Percentiles rank a stretch among this genome's conserved stretches.
Conservation (phyloP, 1,284 basidiomycete genomes). For the Irpex sp. region DNA sequence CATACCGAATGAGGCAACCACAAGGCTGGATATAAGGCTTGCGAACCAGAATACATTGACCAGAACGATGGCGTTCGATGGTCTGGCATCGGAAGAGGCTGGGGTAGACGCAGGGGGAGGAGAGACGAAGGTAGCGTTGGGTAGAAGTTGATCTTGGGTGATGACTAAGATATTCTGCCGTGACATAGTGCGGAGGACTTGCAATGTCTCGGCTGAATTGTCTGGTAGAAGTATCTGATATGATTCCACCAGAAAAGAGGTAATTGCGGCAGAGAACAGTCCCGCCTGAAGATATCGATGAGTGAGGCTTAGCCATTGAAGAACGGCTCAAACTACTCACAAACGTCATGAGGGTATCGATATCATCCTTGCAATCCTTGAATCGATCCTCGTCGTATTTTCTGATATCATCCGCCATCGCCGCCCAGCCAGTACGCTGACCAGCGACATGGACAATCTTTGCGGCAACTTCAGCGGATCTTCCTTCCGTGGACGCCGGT, state of each 20-base stretch:
- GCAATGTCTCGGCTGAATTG: neutral
- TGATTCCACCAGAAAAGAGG: constrained; percentile 13
- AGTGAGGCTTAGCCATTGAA: neutral
- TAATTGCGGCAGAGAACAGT: constrained; percentile 15
- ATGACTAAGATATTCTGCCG: too few relatives aligned
- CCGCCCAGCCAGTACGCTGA: neutral
- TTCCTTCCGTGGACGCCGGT: too few relatives aligned
- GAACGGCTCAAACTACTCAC: neutral
- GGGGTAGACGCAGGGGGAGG: too few relatives aligned
- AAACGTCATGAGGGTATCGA: constrained; percentile 1
- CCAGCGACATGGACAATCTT: neutral
- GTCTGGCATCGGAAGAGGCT: too few relatives aligned
- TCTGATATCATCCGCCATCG: neutral
- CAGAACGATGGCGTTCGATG: neutral
- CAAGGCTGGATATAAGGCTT: constrained; percentile 12
- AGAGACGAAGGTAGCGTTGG: too few relatives aligned
- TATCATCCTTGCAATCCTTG: constrained; percentile 1
- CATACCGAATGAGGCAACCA: constrained; percentile 14
- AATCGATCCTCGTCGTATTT: neutral
- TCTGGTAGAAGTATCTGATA: constrained; percentile 5
- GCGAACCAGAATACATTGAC: constrained; percentile 14
- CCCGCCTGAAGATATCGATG: constrained; percentile 5
- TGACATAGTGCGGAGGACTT: neutral
- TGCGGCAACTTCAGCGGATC: too few relatives aligned
- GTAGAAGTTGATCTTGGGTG: too few relatives aligned